Conservation (phyloP, 2,329 filamentous ascomycete species). For the Xylariaceae sp. region DNA sequence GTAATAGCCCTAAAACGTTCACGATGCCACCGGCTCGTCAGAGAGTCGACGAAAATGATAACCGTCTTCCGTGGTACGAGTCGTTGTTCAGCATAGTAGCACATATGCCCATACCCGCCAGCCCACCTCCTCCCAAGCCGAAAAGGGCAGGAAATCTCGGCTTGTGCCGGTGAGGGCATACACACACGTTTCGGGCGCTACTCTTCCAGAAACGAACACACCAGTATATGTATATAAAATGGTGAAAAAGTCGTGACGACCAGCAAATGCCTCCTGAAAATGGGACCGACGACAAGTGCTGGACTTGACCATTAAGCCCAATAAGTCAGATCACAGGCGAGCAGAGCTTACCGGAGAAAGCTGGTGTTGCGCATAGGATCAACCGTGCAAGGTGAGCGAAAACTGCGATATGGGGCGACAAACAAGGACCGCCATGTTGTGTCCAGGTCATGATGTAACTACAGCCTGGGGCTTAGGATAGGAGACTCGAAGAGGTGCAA, state of each 20-base stretch:
- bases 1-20: background rate
- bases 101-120: background rate
- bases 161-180: background rate
- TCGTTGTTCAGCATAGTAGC: background rate
- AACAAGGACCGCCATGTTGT: constrained; percentile 1
- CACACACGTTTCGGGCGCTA: background rate
- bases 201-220: background rate
- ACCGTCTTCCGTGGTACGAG: background rate
- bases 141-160: background rate
- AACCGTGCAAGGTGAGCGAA: background rate
- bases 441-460: background rate
- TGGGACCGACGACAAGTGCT: background rate
- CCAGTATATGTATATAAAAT: background rate
- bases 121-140: background rate
- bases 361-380: background rate
- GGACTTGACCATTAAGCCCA: background rate
- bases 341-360: constrained; percentile 1
- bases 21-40: background rate
- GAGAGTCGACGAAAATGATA: background rate
- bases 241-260: background rate
- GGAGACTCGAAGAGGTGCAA: background rate
- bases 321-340: background rate
- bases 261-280: background rate
- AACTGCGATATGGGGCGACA: background rate
- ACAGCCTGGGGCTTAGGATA: constrained; percentile 2